phyloP scores from a whole-genome alignment of 2,329 filamentous ascomycete species.

The Alternaria sp. region DNA sequence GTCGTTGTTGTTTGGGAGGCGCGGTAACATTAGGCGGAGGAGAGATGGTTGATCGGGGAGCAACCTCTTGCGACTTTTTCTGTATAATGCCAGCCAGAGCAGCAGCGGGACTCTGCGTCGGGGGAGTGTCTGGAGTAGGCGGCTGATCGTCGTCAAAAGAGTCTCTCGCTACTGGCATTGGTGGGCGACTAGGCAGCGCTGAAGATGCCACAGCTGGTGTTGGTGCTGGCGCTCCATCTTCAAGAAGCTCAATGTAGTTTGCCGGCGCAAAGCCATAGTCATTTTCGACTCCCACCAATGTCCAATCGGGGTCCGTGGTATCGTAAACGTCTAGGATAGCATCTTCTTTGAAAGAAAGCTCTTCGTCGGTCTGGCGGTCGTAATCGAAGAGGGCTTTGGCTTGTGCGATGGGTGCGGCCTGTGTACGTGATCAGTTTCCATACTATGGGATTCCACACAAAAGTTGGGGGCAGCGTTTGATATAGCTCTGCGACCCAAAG shows the following conservation, averaged over 20 bases:
- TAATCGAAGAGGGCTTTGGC: conserved; percentile 99
- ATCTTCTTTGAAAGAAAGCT: conserved; percentile 94
- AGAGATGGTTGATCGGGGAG: conserved; percentile 49
- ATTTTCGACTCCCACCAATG: conserved; percentile 81
- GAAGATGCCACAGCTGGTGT: conserved; percentile 55
- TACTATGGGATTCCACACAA: background rate
- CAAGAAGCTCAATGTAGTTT: conserved; percentile 87
- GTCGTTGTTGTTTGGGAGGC: conserved; percentile 58
- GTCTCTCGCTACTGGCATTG: conserved; percentile 52
- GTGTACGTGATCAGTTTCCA: conserved; percentile 16
- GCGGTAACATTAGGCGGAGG: conserved; percentile 62
- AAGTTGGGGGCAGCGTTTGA: conserved; percentile 1
- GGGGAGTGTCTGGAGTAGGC: conserved; percentile 56
- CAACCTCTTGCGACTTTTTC: conserved; percentile 55
- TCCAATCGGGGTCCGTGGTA: conserved; percentile 93
- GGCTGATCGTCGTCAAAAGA: conserved; percentile 56
- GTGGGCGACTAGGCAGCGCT: conserved; percentile 52
- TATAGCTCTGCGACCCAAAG: conserved; percentile 6
- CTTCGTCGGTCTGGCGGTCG: conserved; percentile 94
- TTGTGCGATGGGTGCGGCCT: conserved; percentile 69
- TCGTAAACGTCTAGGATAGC: conserved; percentile 85
- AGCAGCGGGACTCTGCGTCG: conserved; percentile 65
- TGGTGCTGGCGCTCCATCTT: conserved; percentile 53
- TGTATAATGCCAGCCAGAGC: conserved; percentile 64
- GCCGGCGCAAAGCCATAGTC: conserved; percentile 95